Conservation (phyloP, 768 basidiomycete species). For the Naganishia antarctica region DNA sequence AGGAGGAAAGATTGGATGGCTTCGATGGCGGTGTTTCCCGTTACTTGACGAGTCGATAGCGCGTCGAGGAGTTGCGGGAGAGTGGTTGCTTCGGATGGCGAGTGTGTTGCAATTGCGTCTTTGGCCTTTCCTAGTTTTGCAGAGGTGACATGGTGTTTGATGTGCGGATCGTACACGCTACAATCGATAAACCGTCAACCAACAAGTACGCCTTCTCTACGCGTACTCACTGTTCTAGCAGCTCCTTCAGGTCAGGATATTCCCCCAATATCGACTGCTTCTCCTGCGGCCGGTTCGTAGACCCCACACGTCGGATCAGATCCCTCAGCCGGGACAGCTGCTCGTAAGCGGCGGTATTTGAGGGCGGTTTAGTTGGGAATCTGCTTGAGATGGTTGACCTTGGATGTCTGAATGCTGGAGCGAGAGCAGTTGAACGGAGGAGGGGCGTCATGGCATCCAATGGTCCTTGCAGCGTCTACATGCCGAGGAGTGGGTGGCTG, state of each 20-base stretch:
- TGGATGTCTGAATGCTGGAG: too few species aligned
- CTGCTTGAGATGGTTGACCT: too few species aligned
- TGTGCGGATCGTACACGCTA: constrained; percentile 39
- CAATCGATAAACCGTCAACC: background rate
- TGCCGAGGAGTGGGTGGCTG: too few species aligned
- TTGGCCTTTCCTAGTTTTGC: constrained; percentile 21
- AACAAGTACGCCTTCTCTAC: background rate
- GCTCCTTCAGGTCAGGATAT: constrained; percentile 37
- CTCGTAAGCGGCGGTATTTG: background rate
- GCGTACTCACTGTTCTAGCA: constrained; percentile 41
- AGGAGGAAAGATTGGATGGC: constrained; percentile 28
- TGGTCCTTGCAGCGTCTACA: too few species aligned
- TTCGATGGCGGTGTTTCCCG: constrained; percentile 34
- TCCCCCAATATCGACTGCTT: constrained; percentile 39
- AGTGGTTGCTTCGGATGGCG: background rate
- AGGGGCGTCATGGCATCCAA: too few species aligned
- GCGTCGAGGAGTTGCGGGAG: constrained; percentile 28
- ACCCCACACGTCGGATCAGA: constrained; percentile 32
- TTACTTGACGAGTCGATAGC: constrained; percentile 27
- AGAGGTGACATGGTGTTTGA: constrained; percentile 34
- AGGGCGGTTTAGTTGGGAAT: too few species aligned
- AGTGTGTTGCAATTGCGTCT: background rate
- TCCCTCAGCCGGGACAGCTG: constrained; percentile 34
- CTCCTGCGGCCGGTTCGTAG: constrained; percentile 34
- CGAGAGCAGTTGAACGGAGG: too few species aligned